Conservation (phyloP, 2,329 filamentous ascomycete genomes). For the Parastagonospora avenae region DNA sequence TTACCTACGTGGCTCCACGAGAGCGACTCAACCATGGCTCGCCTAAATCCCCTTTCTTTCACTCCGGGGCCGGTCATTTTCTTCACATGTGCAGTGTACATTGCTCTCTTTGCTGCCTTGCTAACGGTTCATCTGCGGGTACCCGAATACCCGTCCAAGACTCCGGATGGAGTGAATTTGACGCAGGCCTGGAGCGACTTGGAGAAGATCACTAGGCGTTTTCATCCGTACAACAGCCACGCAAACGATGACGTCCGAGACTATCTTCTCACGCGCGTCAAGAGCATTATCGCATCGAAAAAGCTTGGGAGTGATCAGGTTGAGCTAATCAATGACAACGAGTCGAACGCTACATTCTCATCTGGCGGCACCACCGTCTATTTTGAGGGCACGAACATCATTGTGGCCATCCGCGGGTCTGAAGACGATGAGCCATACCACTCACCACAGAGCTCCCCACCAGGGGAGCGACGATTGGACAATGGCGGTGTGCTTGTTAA, state of each 20-base stretch:
- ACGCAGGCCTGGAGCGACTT: constrained; percentile 88
- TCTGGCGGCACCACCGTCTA: constrained; percentile 66
- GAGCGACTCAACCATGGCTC: constrained; percentile 35
- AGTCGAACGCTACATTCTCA: constrained; percentile 77
- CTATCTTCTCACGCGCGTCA: constrained; percentile 74
- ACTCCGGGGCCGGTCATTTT: constrained; percentile 80
- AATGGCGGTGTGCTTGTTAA: constrained; percentile 87
- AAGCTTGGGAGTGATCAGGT: constrained; percentile 47
- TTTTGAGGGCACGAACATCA: constrained; percentile 90
- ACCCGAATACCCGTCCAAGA: constrained; percentile 65
- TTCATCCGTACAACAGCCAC: constrained; percentile 88
- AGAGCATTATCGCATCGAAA: constrained; percentile 70
- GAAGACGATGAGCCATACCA: constrained; percentile 78
- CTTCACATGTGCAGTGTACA: constrained; percentile 76
- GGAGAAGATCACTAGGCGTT: constrained; percentile 71
- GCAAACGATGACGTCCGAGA: constrained; percentile 79
- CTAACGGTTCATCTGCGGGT: constrained; percentile 77
- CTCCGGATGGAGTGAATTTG: constrained; percentile 72
- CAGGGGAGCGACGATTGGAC: constrained; percentile 45
- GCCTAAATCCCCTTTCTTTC: constrained; percentile 68
- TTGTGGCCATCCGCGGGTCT: constrained; percentile 85
- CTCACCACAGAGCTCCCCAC: constrained; percentile 54
- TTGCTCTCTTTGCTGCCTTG: constrained; percentile 74
- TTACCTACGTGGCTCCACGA: constrained; percentile 14
- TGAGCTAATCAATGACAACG: constrained; percentile 77